Evolutionary conservation across 139 green algal species (phyloP), one percentile per base, ranked within the genome.

Genomic region (Mesotaenium endlicherianum): DNA sequence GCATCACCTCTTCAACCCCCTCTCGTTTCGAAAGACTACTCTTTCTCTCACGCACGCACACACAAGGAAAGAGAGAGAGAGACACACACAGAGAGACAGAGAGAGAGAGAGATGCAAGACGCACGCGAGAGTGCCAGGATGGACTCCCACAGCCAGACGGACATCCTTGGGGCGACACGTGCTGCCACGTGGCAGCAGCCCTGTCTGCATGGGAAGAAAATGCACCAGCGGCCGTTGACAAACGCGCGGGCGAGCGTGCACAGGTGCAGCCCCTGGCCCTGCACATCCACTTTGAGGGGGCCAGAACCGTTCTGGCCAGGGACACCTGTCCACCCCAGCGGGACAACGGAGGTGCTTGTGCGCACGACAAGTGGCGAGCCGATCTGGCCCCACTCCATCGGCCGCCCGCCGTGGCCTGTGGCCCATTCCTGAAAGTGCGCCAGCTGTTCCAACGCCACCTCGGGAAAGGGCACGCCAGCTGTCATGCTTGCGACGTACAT

Each of bases 221-320:
- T n/a, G n/a, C 59, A 81, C 74, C 74, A 81, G 5, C 11, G 74
- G 17, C 74, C 74, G 16, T 81, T 74, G 11, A 81, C 57, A 6
- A 26, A 74, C 11, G 74, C 74, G 34, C 43, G 3, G 5, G 38
- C 74, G n/a, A 30, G 36, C 4, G 74, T 40, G 36, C 40, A 72
- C 30, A 16, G 26, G 41, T 70, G 74, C 43, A 81, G 57, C 11
- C 74, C 74, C 30, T 36, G 30, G 36, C 74, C 74, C 5, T 72
- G 43, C 11, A 81, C 74, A 42, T 81, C 74, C 44, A 81, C 74
- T 14, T 55, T 44, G 43, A 81, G 31, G 30, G 74, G 11, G 14
- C 11, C 8, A 4, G 74, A 72, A 8, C 57, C 57, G 14, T 67
- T 67, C 38, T 81, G 31, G 8, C 43, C 74, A 4, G 74, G 74